Evolutionary conservation across 352 stramenopile genomes (phyloP).

Genomic region (Thalassiosira mediterranea): DNA sequence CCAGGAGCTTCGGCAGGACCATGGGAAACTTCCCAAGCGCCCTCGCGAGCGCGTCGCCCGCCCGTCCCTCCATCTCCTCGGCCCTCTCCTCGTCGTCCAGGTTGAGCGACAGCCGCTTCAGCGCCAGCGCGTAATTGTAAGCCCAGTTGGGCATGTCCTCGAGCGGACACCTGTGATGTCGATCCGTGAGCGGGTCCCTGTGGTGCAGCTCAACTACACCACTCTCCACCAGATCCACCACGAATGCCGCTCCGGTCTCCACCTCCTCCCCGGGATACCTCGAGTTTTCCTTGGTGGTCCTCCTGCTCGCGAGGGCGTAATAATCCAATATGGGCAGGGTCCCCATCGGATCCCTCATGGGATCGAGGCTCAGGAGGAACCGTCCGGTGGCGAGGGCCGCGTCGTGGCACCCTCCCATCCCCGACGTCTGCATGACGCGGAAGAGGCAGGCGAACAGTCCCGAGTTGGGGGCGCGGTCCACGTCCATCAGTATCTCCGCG

Average conservation of each 20-base stretch:
- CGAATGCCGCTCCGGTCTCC: conserved; percentile 48
- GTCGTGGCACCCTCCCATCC: conserved; percentile 48
- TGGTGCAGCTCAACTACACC: conserved; percentile 55
- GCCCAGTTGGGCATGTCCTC: conserved; percentile 70
- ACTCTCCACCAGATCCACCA: conserved; percentile 73
- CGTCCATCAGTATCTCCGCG: conserved; percentile 55
- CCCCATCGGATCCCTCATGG: conserved; percentile 73
- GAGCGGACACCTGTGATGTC: conserved; percentile 43
- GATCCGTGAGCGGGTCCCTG: conserved; percentile 40
- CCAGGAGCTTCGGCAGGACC: conserved; percentile 61
- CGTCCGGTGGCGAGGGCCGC: conserved; percentile 52
- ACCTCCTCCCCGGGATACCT: conserved; percentile 11
- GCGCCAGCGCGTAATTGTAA: conserved; percentile 74
- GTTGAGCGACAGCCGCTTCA: conserved; percentile 52
- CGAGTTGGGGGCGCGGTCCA: conserved; percentile 51
- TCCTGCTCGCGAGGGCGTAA: conserved; percentile 59
- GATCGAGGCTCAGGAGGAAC: conserved; percentile 76
- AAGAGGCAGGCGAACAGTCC: conserved; percentile 66
- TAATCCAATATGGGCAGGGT: conserved; percentile 72
- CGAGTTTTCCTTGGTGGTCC: neutral
- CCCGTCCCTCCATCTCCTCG: conserved; percentile 11
- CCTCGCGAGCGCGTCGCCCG: conserved; percentile 51
- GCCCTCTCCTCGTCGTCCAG: conserved; percentile 15
- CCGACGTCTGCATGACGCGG: conserved; percentile 58
- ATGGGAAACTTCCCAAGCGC: conserved; percentile 64